These are phyloP conservation scores for Epithele typhae DNA, from an alignment of 768 basidiomycete genomes.

Conservation along the genomic window DNA sequence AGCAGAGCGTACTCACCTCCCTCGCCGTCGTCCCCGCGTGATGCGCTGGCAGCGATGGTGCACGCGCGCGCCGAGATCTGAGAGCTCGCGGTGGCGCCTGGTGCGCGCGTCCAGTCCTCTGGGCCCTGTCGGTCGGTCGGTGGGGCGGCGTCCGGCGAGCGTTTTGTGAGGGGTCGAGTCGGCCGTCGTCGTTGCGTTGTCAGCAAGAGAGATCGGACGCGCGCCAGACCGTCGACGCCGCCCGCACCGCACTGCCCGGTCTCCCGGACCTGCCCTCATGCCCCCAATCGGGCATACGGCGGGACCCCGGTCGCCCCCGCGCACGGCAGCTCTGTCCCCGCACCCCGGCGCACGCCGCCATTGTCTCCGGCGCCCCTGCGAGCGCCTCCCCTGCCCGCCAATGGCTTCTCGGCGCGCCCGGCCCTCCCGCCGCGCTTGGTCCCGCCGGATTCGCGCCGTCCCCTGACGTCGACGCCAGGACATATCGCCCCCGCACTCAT, in stretches of 20 bases:
- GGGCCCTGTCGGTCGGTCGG: slow-evolving; percentile 4
- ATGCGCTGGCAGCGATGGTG: slow-evolving; percentile 1
- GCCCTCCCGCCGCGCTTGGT: background rate
- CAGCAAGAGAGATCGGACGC: slow-evolving; percentile 16
- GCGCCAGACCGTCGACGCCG: slow-evolving; percentile 7
- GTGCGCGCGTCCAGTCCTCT: too few relatives aligned
- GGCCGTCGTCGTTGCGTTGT: slow-evolving; percentile 1
- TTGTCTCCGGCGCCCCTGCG: background rate
- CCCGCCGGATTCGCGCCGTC: too few relatives aligned
- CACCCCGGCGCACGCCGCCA: slow-evolving; percentile 3
- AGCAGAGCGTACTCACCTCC: slow-evolving; percentile 12
- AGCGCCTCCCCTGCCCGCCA: background rate
- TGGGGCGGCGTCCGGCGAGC: background rate
- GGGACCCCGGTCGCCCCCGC: slow-evolving; percentile 8
- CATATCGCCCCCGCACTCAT: slow-evolving; percentile 9
- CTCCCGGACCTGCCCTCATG: slow-evolving; percentile 1
- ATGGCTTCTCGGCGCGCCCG: background rate
- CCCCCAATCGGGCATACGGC: slow-evolving; percentile 3
- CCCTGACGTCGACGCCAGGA: too few relatives aligned
- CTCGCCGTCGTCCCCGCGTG: slow-evolving; percentile 3
- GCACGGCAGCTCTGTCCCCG: slow-evolving; percentile 14
- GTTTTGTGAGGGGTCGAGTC: too few relatives aligned
- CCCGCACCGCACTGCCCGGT: slow-evolving; percentile 15
- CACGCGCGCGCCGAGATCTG: too few relatives aligned
- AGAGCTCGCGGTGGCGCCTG: background rate